Evolutionary conservation across 495 filamentous ascomycete species (phyloP).

Genomic region (Rhypophila decipiens): DNA sequence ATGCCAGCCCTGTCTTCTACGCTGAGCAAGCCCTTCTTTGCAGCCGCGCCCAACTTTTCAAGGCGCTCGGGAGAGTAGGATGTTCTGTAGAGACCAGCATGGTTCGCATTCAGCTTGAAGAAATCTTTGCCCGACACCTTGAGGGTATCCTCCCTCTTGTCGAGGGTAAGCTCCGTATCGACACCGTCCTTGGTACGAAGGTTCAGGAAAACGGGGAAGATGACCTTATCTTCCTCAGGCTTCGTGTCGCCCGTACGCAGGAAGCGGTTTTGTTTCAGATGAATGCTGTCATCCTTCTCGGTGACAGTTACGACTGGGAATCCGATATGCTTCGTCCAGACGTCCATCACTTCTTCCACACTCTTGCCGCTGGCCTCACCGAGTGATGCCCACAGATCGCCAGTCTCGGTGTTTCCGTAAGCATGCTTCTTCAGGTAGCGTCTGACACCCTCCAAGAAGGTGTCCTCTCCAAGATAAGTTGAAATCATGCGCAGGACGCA

Average conservation of each 20-base stretch:
- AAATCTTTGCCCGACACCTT: conserved; percentile 58
- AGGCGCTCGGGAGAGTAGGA: conserved; percentile 62
- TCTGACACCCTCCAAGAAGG: conserved; percentile 88
- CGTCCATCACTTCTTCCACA: conserved; percentile 69
- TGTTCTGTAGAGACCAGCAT: conserved; percentile 68
- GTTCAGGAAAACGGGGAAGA: conserved; percentile 67
- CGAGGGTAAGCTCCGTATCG: conserved; percentile 57
- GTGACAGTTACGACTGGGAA: conserved; percentile 67
- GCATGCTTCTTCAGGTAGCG: conserved; percentile 93
- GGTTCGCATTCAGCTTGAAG: conserved; percentile 75
- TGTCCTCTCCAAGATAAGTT: conserved; percentile 86
- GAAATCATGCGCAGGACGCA: conserved; percentile 97
- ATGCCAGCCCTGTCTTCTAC: conserved; percentile 92
- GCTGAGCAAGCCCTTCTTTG: conserved; percentile 78
- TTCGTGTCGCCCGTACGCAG: conserved; percentile 72
- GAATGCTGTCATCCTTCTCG: conserved; percentile 53
- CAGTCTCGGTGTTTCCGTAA: conserved; percentile 77
- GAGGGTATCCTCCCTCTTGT: conserved; percentile 68
- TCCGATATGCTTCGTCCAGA: conserved; percentile 74
- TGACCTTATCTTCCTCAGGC: conserved; percentile 72
- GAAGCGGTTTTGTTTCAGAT: conserved; percentile 70
- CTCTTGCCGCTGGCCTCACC: conserved; percentile 87
- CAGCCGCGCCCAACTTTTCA: conserved; percentile 69
- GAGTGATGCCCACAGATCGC: conserved; percentile 86
- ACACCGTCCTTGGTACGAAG: conserved; percentile 62